Percentiles rank a stretch among this genome's conserved stretches.
These are phyloP conservation scores for Dicorynia guianensis DNA, from an alignment of 306 rosid genomes.

Conservation along the genomic window DNA sequence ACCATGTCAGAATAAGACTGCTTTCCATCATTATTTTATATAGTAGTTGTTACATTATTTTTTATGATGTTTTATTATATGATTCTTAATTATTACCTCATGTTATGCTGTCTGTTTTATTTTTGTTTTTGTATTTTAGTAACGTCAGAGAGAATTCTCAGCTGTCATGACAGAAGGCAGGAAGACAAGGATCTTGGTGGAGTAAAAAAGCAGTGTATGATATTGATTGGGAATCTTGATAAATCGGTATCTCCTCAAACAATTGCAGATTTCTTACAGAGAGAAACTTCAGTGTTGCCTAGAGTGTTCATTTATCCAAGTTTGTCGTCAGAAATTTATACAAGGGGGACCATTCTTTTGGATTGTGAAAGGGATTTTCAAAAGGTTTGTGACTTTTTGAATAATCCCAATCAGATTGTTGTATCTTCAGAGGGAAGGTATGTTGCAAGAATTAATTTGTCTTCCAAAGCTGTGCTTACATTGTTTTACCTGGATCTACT, in stretches of 20 bases:
- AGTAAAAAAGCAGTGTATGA: slow-evolving; percentile 43
- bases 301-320: slow-evolving; percentile 60
- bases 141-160: slow-evolving; percentile 36
- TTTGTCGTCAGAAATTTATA: slow-evolving; percentile 46
- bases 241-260: slow-evolving; percentile 52
- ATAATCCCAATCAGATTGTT: slow-evolving; percentile 57
- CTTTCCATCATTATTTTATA: too few relatives aligned
- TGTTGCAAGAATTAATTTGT: background rate
- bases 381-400: slow-evolving; percentile 59
- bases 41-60: too few relatives aligned
- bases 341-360: slow-evolving; percentile 61
- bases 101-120: slow-evolving; percentile 12
- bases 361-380: slow-evolving; percentile 50
- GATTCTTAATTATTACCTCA: background rate
- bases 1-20: too few relatives aligned
- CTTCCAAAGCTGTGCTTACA: background rate
- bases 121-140: slow-evolving; percentile 1
- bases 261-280: slow-evolving; percentile 58
- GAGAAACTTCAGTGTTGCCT: slow-evolving; percentile 54
- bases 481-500: background rate
- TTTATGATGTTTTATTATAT: background rate
- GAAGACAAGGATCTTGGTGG: slow-evolving; percentile 70
- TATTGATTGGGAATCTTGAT: slow-evolving; percentile 75
- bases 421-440: slow-evolving; percentile 80
- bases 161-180: slow-evolving; percentile 9